Conservation (phyloP, 331 rosid species). For the Quercus tomentella region DNA sequence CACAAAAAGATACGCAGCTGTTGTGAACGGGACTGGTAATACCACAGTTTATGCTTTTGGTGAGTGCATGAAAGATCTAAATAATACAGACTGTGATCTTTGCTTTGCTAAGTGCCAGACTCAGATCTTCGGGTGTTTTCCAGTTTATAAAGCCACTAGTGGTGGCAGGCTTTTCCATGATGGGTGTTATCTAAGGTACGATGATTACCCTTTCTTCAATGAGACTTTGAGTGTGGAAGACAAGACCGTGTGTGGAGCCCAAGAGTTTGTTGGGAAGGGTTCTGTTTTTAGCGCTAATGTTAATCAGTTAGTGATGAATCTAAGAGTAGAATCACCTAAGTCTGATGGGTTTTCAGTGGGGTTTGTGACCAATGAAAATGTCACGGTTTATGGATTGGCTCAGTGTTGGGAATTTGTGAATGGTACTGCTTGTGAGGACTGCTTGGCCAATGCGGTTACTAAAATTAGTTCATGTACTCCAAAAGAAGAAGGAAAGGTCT, state of each 20-base stretch:
- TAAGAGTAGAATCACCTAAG: slow-evolving; percentile 38
- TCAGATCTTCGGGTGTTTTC: slow-evolving; percentile 49
- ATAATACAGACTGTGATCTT: slow-evolving; percentile 50
- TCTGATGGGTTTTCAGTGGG: slow-evolving; percentile 50
- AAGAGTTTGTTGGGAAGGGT: slow-evolving; percentile 19
- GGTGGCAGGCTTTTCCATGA: slow-evolving; percentile 61
- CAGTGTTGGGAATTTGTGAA: slow-evolving; percentile 71
- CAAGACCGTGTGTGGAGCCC: slow-evolving; percentile 30
- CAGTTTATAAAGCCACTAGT: slow-evolving; percentile 46
- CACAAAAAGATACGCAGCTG: slow-evolving; percentile 29
- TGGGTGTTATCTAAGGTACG: slow-evolving; percentile 68
- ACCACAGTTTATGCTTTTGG: slow-evolving; percentile 52
- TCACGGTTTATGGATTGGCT: slow-evolving; percentile 67
- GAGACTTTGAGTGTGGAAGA: slow-evolving; percentile 36
- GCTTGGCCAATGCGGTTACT: slow-evolving; percentile 44
- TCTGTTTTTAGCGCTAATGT: slow-evolving; percentile 31
- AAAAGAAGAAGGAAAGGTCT: slow-evolving; percentile 59
- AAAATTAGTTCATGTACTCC: slow-evolving; percentile 40
- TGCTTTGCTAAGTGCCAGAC: slow-evolving; percentile 66
- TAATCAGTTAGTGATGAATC: slow-evolving; percentile 43
- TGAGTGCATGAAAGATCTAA: slow-evolving; percentile 68
- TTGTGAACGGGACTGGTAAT: slow-evolving; percentile 40
- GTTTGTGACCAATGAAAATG: slow-evolving; percentile 24
- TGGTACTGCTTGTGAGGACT: slow-evolving; percentile 33
- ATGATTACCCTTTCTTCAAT: slow-evolving; percentile 46